Evolutionary conservation across 1,284 basidiomycete species (phyloP).

Genomic region (Puccinia hordei): DNA sequence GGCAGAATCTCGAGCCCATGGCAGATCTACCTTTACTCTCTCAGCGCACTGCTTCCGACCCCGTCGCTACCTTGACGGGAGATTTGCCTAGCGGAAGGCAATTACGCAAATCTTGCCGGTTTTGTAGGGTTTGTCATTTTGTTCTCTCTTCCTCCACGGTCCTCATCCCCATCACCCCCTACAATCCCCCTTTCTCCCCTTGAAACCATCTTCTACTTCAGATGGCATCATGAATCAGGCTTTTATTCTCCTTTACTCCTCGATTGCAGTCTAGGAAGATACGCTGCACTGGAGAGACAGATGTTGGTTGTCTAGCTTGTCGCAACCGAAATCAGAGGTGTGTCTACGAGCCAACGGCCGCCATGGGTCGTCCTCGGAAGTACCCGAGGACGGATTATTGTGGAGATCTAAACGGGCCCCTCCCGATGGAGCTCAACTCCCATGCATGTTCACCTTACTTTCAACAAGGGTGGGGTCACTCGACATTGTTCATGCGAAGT

Average conservation of each 20-base stretch:
- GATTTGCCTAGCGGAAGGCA: conserved; percentile 40
- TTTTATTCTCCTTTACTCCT: conserved; percentile 8
- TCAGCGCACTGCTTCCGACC: neutral
- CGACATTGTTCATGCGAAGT: conserved; percentile 13
- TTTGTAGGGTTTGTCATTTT: conserved; percentile 47
- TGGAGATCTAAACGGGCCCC: conserved; percentile 1
- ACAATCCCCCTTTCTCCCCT: neutral
- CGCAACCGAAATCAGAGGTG: conserved; percentile 41
- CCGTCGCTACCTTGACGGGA: conserved; percentile 11
- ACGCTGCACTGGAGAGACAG: conserved; percentile 45
- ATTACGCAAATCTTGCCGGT: conserved; percentile 50
- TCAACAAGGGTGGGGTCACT: conserved; percentile 25
- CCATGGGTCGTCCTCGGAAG: conserved; percentile 48
- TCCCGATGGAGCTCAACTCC: neutral
- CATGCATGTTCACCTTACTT: conserved; percentile 6
- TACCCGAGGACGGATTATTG: conserved; percentile 36
- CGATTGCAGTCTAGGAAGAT: conserved; percentile 40
- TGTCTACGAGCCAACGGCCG: conserved; percentile 49
- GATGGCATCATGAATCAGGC: neutral
- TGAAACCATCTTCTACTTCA: conserved; percentile 6
- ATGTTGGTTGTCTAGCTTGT: conserved; percentile 46
- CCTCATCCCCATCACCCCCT: too few species aligned
- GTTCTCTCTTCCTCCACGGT: neutral
- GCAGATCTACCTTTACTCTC: conserved; percentile 29
- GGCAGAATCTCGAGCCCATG: conserved; percentile 26